These are phyloP conservation scores for Suhomyces panamericanus DNA, from an alignment of 1,139 yeast genomes.

Conservation along the genomic window DNA sequence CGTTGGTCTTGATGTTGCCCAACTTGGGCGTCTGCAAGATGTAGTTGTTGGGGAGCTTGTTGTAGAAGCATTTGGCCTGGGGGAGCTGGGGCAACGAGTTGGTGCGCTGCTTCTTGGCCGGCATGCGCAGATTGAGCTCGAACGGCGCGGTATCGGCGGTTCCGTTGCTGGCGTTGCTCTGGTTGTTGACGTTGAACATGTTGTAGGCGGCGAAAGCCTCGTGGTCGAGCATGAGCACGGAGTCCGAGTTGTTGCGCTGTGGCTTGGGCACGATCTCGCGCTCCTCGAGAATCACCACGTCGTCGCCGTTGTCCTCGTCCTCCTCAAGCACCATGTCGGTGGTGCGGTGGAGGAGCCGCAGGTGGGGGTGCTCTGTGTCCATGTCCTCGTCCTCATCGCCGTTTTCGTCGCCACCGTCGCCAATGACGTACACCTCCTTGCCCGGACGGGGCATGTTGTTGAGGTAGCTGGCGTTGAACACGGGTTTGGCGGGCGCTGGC, in stretches of 20 bases:
- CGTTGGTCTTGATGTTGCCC: constrained; percentile 44
- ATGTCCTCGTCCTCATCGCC: constrained; percentile 20
- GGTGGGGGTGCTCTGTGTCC: constrained; percentile 3
- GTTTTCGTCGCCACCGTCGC: constrained; percentile 18
- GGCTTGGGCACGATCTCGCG: constrained; percentile 18
- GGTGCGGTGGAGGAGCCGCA: constrained; percentile 4
- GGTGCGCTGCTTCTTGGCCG: constrained; percentile 57
- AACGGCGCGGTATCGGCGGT: constrained; percentile 16
- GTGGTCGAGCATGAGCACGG: constrained; percentile 36
- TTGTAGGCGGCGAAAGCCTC: constrained; percentile 49
- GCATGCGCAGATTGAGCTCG: constrained; percentile 14
- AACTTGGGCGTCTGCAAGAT: constrained; percentile 42
- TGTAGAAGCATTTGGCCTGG: constrained; percentile 44
- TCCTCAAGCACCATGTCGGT: constrained; percentile 11
- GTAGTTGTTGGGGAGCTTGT: constrained; percentile 40
- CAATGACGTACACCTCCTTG: constrained; percentile 14
- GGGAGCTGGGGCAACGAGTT: constrained; percentile 74
- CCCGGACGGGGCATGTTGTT: constrained; percentile 6
- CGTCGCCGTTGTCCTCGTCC: constrained; percentile 19
- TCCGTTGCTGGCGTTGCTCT: background rate
- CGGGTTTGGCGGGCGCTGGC: constrained; percentile 5
- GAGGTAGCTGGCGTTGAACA: constrained; percentile 14
- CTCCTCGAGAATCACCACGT: constrained; percentile 22
- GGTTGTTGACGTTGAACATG: constrained; percentile 36
- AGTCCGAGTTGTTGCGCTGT: constrained; percentile 40